Evolutionary conservation across 208 protist species (phyloP).

Genomic region (Tritrichomonas musculus): DNA sequence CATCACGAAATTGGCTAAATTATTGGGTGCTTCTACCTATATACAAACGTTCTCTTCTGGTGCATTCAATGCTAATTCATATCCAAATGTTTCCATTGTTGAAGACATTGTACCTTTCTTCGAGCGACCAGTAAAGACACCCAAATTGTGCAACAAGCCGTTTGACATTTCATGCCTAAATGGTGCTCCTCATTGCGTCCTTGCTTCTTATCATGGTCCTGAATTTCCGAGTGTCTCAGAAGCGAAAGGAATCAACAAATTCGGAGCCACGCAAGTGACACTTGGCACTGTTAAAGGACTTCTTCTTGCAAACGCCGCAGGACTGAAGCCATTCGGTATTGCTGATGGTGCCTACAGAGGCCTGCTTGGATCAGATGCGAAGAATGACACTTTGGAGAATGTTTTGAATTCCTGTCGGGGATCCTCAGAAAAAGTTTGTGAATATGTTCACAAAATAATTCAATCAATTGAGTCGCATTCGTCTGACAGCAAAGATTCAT

Average conservation of each 20-base stretch:
- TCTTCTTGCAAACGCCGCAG: neutral
- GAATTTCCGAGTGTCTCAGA: neutral
- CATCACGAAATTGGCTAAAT: neutral
- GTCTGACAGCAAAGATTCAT: neutral
- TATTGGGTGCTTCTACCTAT: neutral
- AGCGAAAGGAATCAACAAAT: neutral
- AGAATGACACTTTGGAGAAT: neutral
- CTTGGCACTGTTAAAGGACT: neutral
- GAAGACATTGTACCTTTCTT: neutral
- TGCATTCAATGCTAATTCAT: neutral
- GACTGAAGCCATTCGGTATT: neutral
- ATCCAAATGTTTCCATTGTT: neutral
- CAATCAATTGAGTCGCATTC: neutral
- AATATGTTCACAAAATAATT: neutral
- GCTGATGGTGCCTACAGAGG: neutral
- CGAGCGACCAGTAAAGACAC: neutral
- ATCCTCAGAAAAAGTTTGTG: neutral
- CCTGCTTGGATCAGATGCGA: neutral
- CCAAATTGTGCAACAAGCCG: neutral
- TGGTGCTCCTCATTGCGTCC: neutral
- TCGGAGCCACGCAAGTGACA: conserved; percentile 4
- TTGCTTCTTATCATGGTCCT: conserved; percentile 1
- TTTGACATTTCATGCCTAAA: neutral
- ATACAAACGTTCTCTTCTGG: conserved; percentile 20
- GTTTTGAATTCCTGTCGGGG: neutral